A percentile compares a stretch with the other conserved stretches of the same genome.
phyloP scores from a whole-genome alignment of 108 stramenopile species.

The Ochromonas danica region DNA sequence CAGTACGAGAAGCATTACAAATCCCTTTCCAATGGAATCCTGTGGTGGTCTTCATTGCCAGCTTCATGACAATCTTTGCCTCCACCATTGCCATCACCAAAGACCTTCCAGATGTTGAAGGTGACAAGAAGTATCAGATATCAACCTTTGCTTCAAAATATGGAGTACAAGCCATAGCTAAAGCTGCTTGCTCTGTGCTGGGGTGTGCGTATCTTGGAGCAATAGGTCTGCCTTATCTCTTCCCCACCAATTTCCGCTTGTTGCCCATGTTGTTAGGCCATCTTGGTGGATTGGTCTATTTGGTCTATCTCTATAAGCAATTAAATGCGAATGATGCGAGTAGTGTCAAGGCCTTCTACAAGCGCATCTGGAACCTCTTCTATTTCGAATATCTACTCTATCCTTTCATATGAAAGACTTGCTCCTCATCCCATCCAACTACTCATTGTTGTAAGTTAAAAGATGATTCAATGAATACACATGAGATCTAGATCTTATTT shows the following conservation, averaged over 20 bases:
- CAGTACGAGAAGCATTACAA: slow-evolving; percentile 86
- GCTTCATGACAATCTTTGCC: slow-evolving; percentile 92
- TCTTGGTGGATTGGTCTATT: slow-evolving; percentile 60
- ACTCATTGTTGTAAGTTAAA: no score
- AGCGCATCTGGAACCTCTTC: slow-evolving; percentile 92
- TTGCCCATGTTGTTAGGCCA: slow-evolving; percentile 89
- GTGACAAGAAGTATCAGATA: slow-evolving; percentile 79
- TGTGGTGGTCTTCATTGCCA: slow-evolving; percentile 80
- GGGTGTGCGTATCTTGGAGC: not conserved
- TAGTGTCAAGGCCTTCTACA: slow-evolving; percentile 85
- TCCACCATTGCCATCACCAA: slow-evolving; percentile 89
- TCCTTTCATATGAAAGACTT: slow-evolving; percentile 72
- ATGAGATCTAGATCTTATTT: no score
- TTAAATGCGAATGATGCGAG: slow-evolving; percentile 71
- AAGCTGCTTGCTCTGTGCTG: slow-evolving; percentile 72
- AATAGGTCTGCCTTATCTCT: not conserved
- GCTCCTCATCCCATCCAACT: no score
- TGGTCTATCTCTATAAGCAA: slow-evolving; percentile 60
- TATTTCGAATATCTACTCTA: slow-evolving; percentile 90
- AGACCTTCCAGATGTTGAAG: slow-evolving; percentile 90
- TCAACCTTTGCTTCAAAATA: slow-evolving; percentile 80
- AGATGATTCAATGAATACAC: no score
- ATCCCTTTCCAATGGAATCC: slow-evolving; percentile 83
- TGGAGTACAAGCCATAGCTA: slow-evolving; percentile 76
- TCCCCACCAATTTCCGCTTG: not conserved